Conservation (phyloP, 768 basidiomycete species). For the Sarcomyxa edulis region DNA sequence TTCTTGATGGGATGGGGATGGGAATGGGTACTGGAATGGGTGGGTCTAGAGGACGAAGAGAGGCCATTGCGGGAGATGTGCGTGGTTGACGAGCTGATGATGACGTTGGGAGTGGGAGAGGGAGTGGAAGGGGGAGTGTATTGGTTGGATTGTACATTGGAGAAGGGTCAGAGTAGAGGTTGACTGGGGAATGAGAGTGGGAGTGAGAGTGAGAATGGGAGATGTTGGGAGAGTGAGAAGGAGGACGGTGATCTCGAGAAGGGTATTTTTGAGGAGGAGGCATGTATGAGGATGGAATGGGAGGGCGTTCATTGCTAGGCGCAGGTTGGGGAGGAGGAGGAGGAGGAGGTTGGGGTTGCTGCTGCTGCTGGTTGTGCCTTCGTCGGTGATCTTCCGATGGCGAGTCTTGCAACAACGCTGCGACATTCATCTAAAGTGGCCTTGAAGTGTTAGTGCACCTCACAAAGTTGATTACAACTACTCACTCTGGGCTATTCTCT, state of each 20-base stretch:
- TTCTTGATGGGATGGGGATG: not conserved
- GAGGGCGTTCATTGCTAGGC: constrained; percentile 13
- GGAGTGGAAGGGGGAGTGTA: constrained; percentile 19
- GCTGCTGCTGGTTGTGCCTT: constrained; percentile 22
- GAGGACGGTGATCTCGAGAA: constrained; percentile 5
- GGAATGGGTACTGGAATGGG: no score
- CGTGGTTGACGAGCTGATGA: constrained; percentile 8
- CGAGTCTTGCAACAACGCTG: constrained; percentile 62
- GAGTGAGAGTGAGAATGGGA: constrained; percentile 8
- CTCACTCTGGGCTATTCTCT: no score
- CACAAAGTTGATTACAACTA: no score
- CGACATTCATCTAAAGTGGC: constrained; percentile 69
- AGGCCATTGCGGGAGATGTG: constrained; percentile 23
- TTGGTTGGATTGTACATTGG: constrained; percentile 12
- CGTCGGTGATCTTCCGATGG: constrained; percentile 50
- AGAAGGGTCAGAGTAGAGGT: no score
- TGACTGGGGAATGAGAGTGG: constrained; percentile 13
- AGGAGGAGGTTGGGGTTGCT: constrained; percentile 19
- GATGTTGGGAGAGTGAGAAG: constrained; percentile 7
- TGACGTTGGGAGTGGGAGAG: constrained; percentile 11
- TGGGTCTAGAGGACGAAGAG: constrained; percentile 22
- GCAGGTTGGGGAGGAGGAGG: constrained; percentile 1
- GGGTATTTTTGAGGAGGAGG: not conserved
- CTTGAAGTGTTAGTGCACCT: no score
- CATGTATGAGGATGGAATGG: not conserved